Evolutionary conservation across 805 yeast genomes (phyloP), one percentile per base, ranked within the genome.

Genomic region (Scheffersomyces lignosus): DNA sequence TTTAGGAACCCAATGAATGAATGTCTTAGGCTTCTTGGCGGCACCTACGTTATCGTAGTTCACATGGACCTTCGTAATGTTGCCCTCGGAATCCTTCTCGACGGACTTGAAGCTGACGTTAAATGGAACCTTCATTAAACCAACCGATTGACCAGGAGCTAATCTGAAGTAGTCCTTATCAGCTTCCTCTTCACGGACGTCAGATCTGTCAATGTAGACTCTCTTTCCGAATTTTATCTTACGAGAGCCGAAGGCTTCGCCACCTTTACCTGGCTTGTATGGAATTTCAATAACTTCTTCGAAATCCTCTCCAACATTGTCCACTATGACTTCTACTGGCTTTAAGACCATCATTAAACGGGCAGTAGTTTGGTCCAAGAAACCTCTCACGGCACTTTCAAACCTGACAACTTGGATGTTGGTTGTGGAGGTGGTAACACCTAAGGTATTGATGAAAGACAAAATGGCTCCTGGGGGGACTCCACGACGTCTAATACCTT

Each of bases 391-490:
- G 2, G 97, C 81, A 56, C 83, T 79, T 56, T 93, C 99, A 56
- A 93, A 89, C 60, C 99, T 76, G 7, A 80, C 78, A 14, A 78
- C 84, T 71, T 93, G 98, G 58, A 93, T 93, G 56, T 87, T 88
- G 28, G 96, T 83, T 30, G 90, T 85, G 31, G 91, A 75, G 1
- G 98, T 93, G 28, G 99, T 93, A 38, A 93, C 99, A 56, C 99
- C 99, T 51, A 93, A 76, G 31, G 96, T 91, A 61, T 90, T 87
- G 56, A 93, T 86, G 61, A 93, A 93, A 22, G 89, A 78, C 58
- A 93, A 74, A 60, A 93, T 87, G 18, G 98, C 97, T 30, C 98
- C 97, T 9, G 99, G 99, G 49, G 99, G 99, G 6, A 93, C 83
- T 70, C 99, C 99, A 60, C 99, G 87, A 62, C 99, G 85, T 59